phyloP scores from a whole-genome alignment of 305 asterid species.

The Fraxinus greggii region DNA sequence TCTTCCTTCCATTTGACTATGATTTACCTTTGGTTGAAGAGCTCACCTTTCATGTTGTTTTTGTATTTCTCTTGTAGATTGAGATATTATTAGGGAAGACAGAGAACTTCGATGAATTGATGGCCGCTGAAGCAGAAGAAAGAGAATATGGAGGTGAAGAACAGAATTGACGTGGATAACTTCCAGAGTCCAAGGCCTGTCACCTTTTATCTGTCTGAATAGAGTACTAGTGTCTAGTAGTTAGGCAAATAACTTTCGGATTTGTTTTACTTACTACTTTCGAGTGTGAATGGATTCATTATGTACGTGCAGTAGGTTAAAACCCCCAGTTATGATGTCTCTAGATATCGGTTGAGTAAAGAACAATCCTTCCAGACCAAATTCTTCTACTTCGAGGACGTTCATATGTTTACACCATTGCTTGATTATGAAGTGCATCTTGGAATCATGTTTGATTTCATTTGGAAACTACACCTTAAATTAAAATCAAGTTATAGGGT shows the following conservation, averaged over 20 bases:
- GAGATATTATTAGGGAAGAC: slow-evolving; percentile 47
- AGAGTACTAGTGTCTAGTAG: neutral
- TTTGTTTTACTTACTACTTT: neutral
- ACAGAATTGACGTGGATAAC: slow-evolving; percentile 24
- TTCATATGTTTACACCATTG: neutral
- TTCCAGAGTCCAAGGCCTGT: neutral
- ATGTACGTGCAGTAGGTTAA: neutral
- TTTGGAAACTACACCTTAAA: neutral
- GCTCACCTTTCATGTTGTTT: neutral
- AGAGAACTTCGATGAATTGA: slow-evolving; percentile 41
- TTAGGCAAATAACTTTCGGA: neutral
- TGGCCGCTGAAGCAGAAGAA: slow-evolving; percentile 45
- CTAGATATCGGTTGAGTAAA: neutral
- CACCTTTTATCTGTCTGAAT: neutral
- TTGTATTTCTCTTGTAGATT: slow-evolving; percentile 31
- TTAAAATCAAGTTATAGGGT: neutral
- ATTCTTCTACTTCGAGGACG: neutral
- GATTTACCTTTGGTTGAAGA: neutral
- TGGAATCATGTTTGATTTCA: neutral
- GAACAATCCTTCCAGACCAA: neutral
- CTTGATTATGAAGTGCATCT: slow-evolving; percentile 3
- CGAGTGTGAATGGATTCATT: neutral
- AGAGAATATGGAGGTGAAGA: slow-evolving; percentile 30
- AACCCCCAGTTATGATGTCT: neutral
- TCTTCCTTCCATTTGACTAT: neutral